Evolutionary conservation across 1,284 basidiomycete genomes (phyloP).

Genomic region (Ganoderma multipileum): DNA sequence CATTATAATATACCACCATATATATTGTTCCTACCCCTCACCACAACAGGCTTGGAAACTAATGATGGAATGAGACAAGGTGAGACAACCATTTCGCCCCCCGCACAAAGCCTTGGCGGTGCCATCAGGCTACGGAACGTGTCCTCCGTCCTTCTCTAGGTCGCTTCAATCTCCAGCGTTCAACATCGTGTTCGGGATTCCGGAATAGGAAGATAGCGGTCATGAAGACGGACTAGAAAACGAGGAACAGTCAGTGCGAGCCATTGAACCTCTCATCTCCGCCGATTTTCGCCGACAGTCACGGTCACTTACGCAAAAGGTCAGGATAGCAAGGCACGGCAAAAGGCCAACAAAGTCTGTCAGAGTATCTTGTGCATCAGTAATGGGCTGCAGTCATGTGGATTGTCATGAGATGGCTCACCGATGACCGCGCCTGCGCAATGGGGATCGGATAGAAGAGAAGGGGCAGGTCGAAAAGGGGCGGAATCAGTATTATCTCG

Average conservation of each 20-base stretch:
- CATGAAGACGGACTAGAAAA: constrained; percentile 33
- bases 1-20: constrained; percentile 9
- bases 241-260: background rate
- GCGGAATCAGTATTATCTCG: background rate
- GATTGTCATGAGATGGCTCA: constrained; percentile 4
- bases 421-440: constrained; percentile 29
- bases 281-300: background rate
- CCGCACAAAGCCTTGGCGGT: background rate
- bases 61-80: background rate
- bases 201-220: constrained; percentile 33
- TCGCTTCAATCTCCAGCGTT: constrained; percentile 21
- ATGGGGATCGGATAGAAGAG: background rate
- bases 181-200: constrained; percentile 30
- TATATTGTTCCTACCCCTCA: background rate
- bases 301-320: constrained; percentile 27
- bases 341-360: constrained; percentile 35
- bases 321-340: constrained; percentile 34
- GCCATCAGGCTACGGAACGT: background rate
- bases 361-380: background rate
- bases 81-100: background rate
- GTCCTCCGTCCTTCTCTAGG: constrained; percentile 13
- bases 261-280: background rate
- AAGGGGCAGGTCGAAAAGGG: background rate
- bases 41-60: background rate
- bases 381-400: background rate